phyloP scores from a whole-genome alignment of 164 flowering plant genomes.

The Piper longum region DNA sequence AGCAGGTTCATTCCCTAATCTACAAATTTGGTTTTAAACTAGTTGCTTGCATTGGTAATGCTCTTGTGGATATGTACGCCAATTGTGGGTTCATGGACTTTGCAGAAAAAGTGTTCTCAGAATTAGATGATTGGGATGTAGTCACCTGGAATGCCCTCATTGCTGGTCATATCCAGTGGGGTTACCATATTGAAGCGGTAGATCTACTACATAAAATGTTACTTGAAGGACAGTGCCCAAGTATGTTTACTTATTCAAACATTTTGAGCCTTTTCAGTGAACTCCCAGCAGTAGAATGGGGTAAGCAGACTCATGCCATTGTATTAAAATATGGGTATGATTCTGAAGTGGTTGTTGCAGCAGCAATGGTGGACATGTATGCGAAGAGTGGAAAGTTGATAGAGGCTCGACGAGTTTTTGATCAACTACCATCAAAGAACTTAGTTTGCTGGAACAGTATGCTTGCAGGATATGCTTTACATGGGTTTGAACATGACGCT shows the following conservation, averaged over 20 bases:
- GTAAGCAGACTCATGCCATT: slow-evolving; percentile 29
- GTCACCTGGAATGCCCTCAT: slow-evolving; percentile 31
- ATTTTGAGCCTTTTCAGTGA: slow-evolving; percentile 26
- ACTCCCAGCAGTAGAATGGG: slow-evolving; percentile 29
- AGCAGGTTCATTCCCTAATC: slow-evolving; percentile 24
- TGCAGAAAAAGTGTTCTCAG: slow-evolving; percentile 17
- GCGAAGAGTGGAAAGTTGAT: slow-evolving; percentile 30
- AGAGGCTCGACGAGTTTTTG: slow-evolving; percentile 20
- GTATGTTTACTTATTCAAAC: slow-evolving; percentile 25
- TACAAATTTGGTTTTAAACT: slow-evolving; percentile 14
- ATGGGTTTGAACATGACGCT: slow-evolving; percentile 33
- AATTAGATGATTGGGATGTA: slow-evolving; percentile 17
- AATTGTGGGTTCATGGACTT: slow-evolving; percentile 19
- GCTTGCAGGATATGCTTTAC: slow-evolving; percentile 33
- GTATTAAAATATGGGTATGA: slow-evolving; percentile 22
- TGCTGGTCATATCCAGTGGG: slow-evolving; percentile 17
- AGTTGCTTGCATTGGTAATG: slow-evolving; percentile 21
- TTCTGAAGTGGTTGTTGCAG: slow-evolving; percentile 27
- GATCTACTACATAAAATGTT: slow-evolving; percentile 15
- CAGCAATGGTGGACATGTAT: slow-evolving; percentile 36
- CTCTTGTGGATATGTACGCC: slow-evolving; percentile 26
- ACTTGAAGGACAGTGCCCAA: slow-evolving; percentile 13
- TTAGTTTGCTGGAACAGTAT: slow-evolving; percentile 34
- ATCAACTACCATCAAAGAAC: slow-evolving; percentile 17
- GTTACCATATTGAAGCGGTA: slow-evolving; percentile 15